Conservation (phyloP, 768 basidiomycete species). For the Trametes punicea region DNA sequence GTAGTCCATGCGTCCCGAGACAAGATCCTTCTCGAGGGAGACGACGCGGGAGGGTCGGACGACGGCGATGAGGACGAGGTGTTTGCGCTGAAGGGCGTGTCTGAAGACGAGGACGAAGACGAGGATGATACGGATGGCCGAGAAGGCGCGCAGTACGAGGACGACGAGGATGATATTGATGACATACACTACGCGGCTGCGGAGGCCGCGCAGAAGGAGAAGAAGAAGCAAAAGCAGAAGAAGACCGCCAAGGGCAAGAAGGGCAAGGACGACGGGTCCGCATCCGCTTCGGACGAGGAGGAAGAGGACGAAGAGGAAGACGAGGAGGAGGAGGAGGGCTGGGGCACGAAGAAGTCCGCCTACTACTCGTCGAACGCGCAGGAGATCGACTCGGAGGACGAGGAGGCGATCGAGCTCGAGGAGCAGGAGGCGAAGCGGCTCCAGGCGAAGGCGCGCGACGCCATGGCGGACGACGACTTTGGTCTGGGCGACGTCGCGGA, state of each 20-base stretch:
- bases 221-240: constrained; percentile 7
- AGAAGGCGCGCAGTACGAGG: constrained; percentile 29
- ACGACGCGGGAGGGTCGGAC: constrained; percentile 46
- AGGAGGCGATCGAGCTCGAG: constrained; percentile 85
- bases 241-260: constrained; percentile 28
- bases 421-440: constrained; percentile 82
- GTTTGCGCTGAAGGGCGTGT: constrained; percentile 65
- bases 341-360: constrained; percentile 75
- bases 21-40: constrained; percentile 72
- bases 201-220: constrained; percentile 23
- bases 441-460: constrained; percentile 71
- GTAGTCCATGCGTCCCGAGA: constrained; percentile 75
- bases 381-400: constrained; percentile 79
- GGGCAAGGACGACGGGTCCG: constrained; percentile 2
- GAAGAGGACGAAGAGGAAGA: not conserved
- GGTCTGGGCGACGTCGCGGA: constrained; percentile 67
- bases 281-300: not conserved
- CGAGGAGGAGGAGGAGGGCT: constrained; percentile 57
- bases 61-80: constrained; percentile 74
- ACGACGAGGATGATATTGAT: constrained; percentile 34
- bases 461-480: constrained; percentile 76
- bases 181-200: constrained; percentile 22
- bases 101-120: constrained; percentile 34
- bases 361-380: constrained; percentile 89
- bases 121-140: constrained; percentile 46